Evolutionary conservation across 495 filamentous ascomycete species (phyloP), one percentile per base, ranked within the genome.

Genomic region (Podospora bellae-mahoneyi): DNA sequence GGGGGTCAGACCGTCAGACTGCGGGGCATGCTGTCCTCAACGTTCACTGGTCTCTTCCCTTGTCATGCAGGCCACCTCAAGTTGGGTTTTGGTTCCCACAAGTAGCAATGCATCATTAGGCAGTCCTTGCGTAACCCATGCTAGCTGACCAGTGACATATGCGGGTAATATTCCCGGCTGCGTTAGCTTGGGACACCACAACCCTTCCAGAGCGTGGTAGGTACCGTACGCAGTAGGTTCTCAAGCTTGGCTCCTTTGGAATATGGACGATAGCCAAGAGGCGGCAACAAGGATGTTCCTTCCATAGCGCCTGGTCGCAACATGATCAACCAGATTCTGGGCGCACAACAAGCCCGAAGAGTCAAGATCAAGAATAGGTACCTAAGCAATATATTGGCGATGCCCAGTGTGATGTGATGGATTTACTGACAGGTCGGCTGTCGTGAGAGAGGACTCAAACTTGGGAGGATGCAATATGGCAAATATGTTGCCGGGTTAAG

Each of bases 101-200:
- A 27, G 23, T 1, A 9, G 23, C 19, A 9, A 27, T 58, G 19
- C n/a, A 9, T 58, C n/a, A 20, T 58, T n/a, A 58, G 56, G 56
- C 56, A 58, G 56, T 20, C 56, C 18, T 20, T 58, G 56, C 56
- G 56, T 9, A 58, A 58, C 56, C 56, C 39, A 48, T 48, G 39
- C 39, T 48, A 10, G 23, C 20, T 13, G 5, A 5, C 56, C n/a
- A 58, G 19, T 58, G 23, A 20, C 56, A 58, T 20, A 20, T 58
- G 56, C 56, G 6, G 56, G 56, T 27, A 58, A 58, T 58, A 0
- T 20, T 20, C 23, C 19, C 56, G 19, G 23, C 56, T 4, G 6
- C n/a, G 20, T 58, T 58, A 58, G 19, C 19, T 20, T 20, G 56
- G 5, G 20, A n/a, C 20, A 20, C 56, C n/a, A 15, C 56, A 20